Evolutionary conservation across 768 basidiomycete genomes (phyloP), one percentile per base, ranked within the genome.

Genomic region (Rhodocollybia butyracea): DNA sequence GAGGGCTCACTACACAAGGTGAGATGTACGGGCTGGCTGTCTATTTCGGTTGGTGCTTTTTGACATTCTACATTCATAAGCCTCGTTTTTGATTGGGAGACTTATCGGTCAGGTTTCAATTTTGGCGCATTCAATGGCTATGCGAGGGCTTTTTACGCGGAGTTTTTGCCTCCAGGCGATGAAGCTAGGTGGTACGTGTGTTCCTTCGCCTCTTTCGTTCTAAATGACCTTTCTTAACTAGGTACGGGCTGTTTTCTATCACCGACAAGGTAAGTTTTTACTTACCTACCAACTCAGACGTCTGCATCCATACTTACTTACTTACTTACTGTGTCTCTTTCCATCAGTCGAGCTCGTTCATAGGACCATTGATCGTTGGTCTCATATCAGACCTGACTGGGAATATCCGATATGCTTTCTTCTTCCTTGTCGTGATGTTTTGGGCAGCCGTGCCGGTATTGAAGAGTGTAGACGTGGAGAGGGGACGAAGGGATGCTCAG

Each of bases 71-170:
- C 42, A 4, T 13, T 32, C n/a, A n/a, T n/a, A 41, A 30, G 34
- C 10, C 15, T 19, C 40, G 2, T 30, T 19, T n/a, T 52, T 26
- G 40, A 22, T 22, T 39, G 13, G 15, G 21, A 13, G n/a, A n/a
- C n/a, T n/a, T n/a, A 42, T 29, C 3, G 43, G 12, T 15, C 54
- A 86, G 85, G 85, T 52, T 73, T 80, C 60, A 80, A 93, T 1
- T 94, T 89, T 61, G 94, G 95, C 3, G 89, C 94, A 0, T 97
- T 97, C 72, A 93, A 96, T 69, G 82, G 89, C 22, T 96, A 94
- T 59, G 89, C 93, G 0, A 74, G 95, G 24, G 90, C 93, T 2
- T 84, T 89, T 39, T 98, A 91, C 64, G 85, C 92, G 1, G 91
- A 91, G 63, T 70, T 99, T 51, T 79, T 98, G 2, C 96, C 95